Base-by-base conservation (phyloP, 2,329 filamentous ascomycete genomes). In the Lachnum nothofagi region DNA sequence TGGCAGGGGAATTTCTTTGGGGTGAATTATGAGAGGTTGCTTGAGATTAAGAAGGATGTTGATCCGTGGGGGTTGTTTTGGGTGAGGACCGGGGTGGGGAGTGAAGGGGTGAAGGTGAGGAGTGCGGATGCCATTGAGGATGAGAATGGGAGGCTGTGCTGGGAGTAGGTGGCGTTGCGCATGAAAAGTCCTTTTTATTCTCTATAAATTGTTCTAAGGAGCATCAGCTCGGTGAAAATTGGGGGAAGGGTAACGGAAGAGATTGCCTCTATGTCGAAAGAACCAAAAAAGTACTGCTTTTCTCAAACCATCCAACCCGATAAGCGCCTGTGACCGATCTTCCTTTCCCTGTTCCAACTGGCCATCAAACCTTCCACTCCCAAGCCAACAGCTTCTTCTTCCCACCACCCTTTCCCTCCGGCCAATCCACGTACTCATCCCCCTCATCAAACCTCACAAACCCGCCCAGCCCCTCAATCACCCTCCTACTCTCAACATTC, bases 51-150 rank as follows among this genome's bases (percentile, higher is more conserved):
- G 70, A 55, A 65, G 29, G 71, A 68, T 58, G 78, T 72, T 52
- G 78, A 79, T 53, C 65, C 71, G 1, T 38, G 64, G 1, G 59
- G 62, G 2, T 48, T 80, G 7, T 76, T 75, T 27, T 75, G 75
- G 43, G 73, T 69, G 14, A 57, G 58, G 6, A 72, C 68, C 12
- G 71, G 67, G 2, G 76, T 80, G 1, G 76, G 75, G 0, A 76
- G 73, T 46, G 76, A 79, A 42, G 58, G 58, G 20, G 65, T 70
- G 8, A 62, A 60, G 10, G 65, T 59, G 12, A 23, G 17, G n/a
- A 31, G 37, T 39, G 42, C 14, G 12, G 31, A 37, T 23, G 29
- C 31, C 8, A 45, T 17, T 37, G 31, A 31, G 23, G 35, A 45
- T 38, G 31, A 31, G 23, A 38, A 45, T 38, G 42, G 42, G 17